Evolutionary conservation across 768 basidiomycete genomes (phyloP).

Genomic region (Tylopilus rubrobrunneus): DNA sequence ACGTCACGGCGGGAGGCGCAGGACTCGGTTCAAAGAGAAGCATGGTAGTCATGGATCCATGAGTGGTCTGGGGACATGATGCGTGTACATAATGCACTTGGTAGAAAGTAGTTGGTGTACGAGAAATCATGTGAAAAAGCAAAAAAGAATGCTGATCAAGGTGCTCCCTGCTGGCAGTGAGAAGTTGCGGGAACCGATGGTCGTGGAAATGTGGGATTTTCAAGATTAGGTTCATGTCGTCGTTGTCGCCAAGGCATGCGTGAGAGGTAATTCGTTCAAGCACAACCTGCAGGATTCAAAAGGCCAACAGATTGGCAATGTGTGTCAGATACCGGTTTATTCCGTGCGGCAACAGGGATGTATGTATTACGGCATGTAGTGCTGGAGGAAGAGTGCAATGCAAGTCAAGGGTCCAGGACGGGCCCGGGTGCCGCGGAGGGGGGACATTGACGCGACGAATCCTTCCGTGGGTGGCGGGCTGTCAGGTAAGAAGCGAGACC

Average conservation of each 20-base stretch:
- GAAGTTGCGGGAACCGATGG: constrained; percentile 8
- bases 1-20: background rate
- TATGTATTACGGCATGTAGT: constrained; percentile 4
- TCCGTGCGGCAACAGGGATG: constrained; percentile 3
- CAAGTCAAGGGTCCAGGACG: background rate
- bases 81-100: too few species aligned
- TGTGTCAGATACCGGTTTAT: constrained; percentile 14
- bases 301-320: background rate
- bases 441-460: background rate
- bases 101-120: too few species aligned
- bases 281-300: background rate
- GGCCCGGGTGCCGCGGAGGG: constrained; percentile 1
- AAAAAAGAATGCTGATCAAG: background rate
- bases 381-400: background rate
- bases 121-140: too few species aligned
- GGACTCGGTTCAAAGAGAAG: too few species aligned
- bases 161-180: background rate
- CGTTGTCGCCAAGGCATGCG: constrained; percentile 12
- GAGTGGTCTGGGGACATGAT: too few species aligned
- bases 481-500: background rate
- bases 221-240: constrained; percentile 2
- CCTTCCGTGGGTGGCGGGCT: constrained; percentile 1
- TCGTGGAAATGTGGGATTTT: constrained; percentile 16
- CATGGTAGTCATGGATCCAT: too few species aligned
- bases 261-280: constrained; percentile 1